A percentile compares a stretch with the other conserved stretches of the same genome.
Evolutionary conservation across 495 filamentous ascomycete genomes (phyloP).

Genomic region (Penicillium simplicissimum): DNA sequence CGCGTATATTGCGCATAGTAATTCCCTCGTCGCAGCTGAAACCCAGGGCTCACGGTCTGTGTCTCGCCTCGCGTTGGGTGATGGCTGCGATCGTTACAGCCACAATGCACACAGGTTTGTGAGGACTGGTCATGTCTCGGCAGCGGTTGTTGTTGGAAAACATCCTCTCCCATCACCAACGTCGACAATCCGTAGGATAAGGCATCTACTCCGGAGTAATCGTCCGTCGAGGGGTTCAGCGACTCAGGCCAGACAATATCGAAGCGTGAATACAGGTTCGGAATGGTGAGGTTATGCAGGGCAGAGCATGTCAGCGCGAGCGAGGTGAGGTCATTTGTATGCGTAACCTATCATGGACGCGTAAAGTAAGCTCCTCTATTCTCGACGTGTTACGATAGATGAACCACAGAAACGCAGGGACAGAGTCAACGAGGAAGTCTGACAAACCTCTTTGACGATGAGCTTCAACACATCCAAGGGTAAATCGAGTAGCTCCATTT

Average conservation of each 20-base stretch:
- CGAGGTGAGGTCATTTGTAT: conserved; percentile 85
- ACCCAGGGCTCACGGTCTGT: conserved; percentile 8
- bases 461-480: conserved; percentile 85
- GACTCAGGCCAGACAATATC: conserved; percentile 93
- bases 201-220: conserved; percentile 80
- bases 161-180: conserved; percentile 74
- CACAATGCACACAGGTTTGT: conserved; percentile 39
- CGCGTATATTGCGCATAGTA: conserved; percentile 82
- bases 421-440: background rate
- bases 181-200: conserved; percentile 89
- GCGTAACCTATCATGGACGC: conserved; percentile 61
- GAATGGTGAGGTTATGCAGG: conserved; percentile 78
- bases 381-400: background rate
- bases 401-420: background rate
- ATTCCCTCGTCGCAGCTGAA: conserved; percentile 59
- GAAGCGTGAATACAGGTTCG: conserved; percentile 88
- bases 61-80: conserved; percentile 16
- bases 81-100: conserved; percentile 28
- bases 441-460: conserved; percentile 81
- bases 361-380: conserved; percentile 15
- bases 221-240: conserved; percentile 55
- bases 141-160: conserved; percentile 53
- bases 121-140: conserved; percentile 8
- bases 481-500: conserved; percentile 70
- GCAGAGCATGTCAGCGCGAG: conserved; percentile 81